These are phyloP conservation scores for Dillenia suffruticosa DNA, from an alignment of 164 flowering plant species.

Conservation along the genomic window DNA sequence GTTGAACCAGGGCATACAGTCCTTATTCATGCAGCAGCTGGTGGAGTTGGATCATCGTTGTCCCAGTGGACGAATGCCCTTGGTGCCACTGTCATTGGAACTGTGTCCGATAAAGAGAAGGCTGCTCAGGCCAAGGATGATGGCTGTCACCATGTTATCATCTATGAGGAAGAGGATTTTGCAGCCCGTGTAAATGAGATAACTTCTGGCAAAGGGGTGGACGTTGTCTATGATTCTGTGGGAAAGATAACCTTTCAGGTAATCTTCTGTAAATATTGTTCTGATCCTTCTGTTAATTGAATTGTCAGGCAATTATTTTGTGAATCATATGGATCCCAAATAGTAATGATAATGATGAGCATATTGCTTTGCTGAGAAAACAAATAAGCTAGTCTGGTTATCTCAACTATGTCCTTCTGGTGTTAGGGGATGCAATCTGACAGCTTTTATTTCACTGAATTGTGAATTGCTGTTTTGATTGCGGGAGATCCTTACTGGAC, in stretches of 20 bases:
- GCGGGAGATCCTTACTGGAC: too few species aligned
- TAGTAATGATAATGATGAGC: too few species aligned
- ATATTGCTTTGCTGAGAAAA: too few species aligned
- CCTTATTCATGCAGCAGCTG: slow-evolving; percentile 96
- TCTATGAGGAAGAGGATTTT: slow-evolving; percentile 73
- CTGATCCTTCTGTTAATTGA: too few species aligned
- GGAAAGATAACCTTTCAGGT: slow-evolving; percentile 78
- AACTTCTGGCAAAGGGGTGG: slow-evolving; percentile 63
- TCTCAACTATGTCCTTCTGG: too few species aligned
- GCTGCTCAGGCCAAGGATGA: slow-evolving; percentile 83
- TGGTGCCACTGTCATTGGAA: slow-evolving; percentile 93
- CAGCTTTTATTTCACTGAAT: too few species aligned
- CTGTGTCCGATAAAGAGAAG: slow-evolving; percentile 83
- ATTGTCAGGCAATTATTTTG: too few species aligned
- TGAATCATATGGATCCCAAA: too few species aligned
- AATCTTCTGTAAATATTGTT: not conserved
- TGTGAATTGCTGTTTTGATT: too few species aligned
- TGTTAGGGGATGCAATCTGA: too few species aligned
- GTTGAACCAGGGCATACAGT: slow-evolving; percentile 76
- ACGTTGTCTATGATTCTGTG: slow-evolving; percentile 74
- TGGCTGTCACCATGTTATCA: slow-evolving; percentile 77
- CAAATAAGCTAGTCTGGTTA: too few species aligned
- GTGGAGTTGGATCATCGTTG: slow-evolving; percentile 84
- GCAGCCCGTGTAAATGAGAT: slow-evolving; percentile 62
- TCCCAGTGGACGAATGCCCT: slow-evolving; percentile 94